Base-by-base conservation (phyloP, 2,329 filamentous ascomycete genomes). In the Neofusicoccum laricinum region DNA sequence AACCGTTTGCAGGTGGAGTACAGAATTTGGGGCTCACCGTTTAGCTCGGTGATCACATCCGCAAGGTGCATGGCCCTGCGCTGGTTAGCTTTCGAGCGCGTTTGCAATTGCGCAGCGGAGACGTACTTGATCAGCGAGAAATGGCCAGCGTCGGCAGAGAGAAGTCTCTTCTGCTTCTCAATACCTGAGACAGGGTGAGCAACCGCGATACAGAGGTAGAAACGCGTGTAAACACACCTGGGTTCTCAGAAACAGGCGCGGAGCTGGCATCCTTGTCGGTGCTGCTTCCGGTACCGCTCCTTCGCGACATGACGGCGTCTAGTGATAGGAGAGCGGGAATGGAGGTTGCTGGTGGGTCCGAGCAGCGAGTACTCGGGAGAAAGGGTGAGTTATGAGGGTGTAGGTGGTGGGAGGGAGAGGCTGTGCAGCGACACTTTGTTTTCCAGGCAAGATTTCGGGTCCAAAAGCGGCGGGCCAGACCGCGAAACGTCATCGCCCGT, bases 1-100 rank as follows among this genome's bases (percentile, higher is more conserved):
- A 55, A 11, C 32, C 15, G 40, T 21, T 11, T n/a, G n/a, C 48
- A 21, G 7, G 4, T 8, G 5, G 34, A 15, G 11, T 15, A 10
- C 17, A 34, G 34, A 36, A 2, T 11, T 4, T 12, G 19, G 21
- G 12, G 40, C 67, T 46, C 75, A 79, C 92, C 85, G 76, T 96
- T 91, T 77, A 94, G 78, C 78, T 94, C 87, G 34, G 92, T 93
- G 79, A 97, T 92, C 71, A 93, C 82, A 79, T 96, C 87, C 68
- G 93, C 88, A 73, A 96, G 83, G 77, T 97, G 88, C 76, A 95
- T 85, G 63, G 81, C 82, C 67, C 79, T 72, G 41, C 41, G 15
- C 51, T 30, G 11, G 64, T 71, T 67, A 71, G 69, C 21, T 36
- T 12, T 41, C 12, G 49, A 53, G 14, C 17, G 48, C 30, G 46